phyloP scores from a whole-genome alignment of 495 filamentous ascomycete species.

The Lasiosphaeris hirsuta region DNA sequence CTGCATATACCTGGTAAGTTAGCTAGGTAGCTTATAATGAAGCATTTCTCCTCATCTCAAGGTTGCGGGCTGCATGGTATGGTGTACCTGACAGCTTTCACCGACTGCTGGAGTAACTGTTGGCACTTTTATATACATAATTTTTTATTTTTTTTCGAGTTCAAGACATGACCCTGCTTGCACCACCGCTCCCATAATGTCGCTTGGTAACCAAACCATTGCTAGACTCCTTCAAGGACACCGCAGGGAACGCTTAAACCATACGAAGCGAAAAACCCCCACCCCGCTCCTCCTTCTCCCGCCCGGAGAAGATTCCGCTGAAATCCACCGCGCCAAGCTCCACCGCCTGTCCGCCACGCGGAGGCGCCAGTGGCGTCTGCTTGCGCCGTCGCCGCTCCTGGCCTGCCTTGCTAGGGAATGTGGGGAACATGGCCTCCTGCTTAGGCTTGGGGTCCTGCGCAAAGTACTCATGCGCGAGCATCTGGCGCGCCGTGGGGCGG shows the following conservation, averaged over 20 bases:
- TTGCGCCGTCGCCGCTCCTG: constrained; percentile 76
- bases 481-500: constrained; percentile 61
- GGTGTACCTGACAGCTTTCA: no score
- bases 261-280: constrained; percentile 80
- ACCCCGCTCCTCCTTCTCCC: constrained; percentile 70
- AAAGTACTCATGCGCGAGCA: constrained; percentile 72
- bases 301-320: constrained; percentile 70
- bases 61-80: no score
- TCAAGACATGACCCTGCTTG: no score
- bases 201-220: no score
- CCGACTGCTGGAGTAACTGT: no score
- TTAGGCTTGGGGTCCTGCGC: constrained; percentile 85
- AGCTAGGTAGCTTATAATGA: constrained; percentile 23
- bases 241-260: constrained; percentile 31
- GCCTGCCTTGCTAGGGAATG: constrained; percentile 90
- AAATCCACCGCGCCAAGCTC: constrained; percentile 69
- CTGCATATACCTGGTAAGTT: constrained; percentile 22
- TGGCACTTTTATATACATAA: no score
- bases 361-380: constrained; percentile 84
- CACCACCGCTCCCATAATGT: no score
- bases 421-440: constrained; percentile 80
- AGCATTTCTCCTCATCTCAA: constrained; percentile 7
- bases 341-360: constrained; percentile 66
- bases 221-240: neutral
- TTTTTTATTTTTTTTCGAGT: no score